Base-by-base conservation (phyloP, 768 basidiomycete genomes). In the Auricularia cornea region DNA sequence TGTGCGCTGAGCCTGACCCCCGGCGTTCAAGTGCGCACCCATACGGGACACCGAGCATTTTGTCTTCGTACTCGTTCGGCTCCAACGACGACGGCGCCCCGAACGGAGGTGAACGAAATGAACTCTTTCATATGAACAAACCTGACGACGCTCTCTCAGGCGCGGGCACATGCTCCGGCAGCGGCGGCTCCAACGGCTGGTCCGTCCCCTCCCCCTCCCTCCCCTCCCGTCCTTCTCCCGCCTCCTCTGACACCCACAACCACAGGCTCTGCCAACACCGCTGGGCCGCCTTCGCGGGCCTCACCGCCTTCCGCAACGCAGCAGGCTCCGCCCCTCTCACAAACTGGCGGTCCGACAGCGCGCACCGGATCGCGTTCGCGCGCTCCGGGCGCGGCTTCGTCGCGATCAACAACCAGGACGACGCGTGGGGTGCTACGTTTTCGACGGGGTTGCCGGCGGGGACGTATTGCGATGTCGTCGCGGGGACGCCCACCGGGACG, bases 251-350 rank as follows among this genome's bases (percentile, higher is more conserved):
- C n/a, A n/a, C n/a, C n/a, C n/a, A n/a, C n/a, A n/a, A n/a, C n/a
- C n/a, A n/a, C 29, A 72, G 72, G 84, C 73, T 83, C 38, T 87
- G 86, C 69, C 86, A 88, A 67, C 86, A 88, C 66, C 82, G 86
- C 3, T 85, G 79, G 75, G 68, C 77, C 3, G 79, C 85, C 3
- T 74, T 87, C 48, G 72, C 77, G 2, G 86, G 86, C 3, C 86
- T 87, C 84, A 62, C 63, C 31, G 65, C 60, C 23, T 65, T 65
- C 41, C 61, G 59, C 33, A 62, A 64, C 33, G 38, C 63, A 28
- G 67, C 63, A 23, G 56, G 32, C 29, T 68, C 74, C 2, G 76
- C 82, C 2, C 70, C 77, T 1, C 66, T 89, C 3, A 80, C 72
- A 1, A 77, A 85, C 67, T 88, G 86, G 84, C 77, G 82, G 4